Evolutionary conservation across 169 alveolate species (phyloP).

Genomic region (Theileria luwenshuni): DNA sequence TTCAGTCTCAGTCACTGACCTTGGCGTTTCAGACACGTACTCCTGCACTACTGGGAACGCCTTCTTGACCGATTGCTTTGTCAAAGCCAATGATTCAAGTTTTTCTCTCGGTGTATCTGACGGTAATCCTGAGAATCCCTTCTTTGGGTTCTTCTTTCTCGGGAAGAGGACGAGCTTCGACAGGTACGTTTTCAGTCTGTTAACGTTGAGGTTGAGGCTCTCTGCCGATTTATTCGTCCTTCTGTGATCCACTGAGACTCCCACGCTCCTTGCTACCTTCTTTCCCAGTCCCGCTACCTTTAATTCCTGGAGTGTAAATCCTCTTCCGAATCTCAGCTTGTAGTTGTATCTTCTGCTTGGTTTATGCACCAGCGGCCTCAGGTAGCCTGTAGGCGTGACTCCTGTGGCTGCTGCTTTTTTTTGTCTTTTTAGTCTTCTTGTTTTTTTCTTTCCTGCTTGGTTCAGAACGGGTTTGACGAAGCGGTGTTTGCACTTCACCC

Average conservation of each 20-base stretch:
- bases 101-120: constrained; percentile 85
- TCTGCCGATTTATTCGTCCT: constrained; percentile 94
- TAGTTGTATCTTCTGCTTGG: constrained; percentile 96
- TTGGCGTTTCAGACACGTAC: constrained; percentile 60
- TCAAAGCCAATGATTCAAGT: constrained; percentile 63
- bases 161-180: constrained; percentile 95
- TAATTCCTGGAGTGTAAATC: constrained; percentile 97
- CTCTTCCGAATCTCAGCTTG: constrained; percentile 96
- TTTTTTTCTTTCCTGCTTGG: constrained; percentile 95
- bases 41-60: constrained; percentile 69
- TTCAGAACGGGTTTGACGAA: constrained; percentile 97
- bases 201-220: constrained; percentile 91
- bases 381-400: constrained; percentile 94
- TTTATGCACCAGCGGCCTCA: constrained; percentile 93
- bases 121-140: constrained; percentile 94
- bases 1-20: constrained; percentile 53
- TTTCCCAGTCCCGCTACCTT: constrained; percentile 93
- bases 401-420: constrained; percentile 86
- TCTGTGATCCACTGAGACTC: constrained; percentile 98
- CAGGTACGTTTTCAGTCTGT: constrained; percentile 94
- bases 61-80: constrained; percentile 65
- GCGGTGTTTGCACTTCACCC: constrained; percentile 96
- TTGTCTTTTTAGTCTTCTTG: constrained; percentile 90
- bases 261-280: constrained; percentile 95
- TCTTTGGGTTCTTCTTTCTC: constrained; percentile 90